phyloP scores from a whole-genome alignment of 371 early-diverging fungal species.

The Actinomucor elegans region DNA sequence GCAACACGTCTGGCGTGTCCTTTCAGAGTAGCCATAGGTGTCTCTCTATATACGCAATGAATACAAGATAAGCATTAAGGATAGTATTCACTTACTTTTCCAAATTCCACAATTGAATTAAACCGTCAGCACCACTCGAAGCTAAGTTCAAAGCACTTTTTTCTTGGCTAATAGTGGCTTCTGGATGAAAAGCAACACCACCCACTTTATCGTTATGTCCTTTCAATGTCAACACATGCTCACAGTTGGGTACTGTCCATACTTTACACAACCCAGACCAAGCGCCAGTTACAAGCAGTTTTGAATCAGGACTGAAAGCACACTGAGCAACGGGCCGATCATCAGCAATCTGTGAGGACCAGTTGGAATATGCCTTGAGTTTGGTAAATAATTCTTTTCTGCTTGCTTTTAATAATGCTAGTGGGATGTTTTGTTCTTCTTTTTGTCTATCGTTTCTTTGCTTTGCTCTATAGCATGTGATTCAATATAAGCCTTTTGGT shows the following conservation, averaged over 20 bases:
- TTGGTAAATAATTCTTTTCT: constrained; percentile 77
- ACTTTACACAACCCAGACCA: constrained; percentile 87
- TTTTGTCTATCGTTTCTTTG: constrained; percentile 68
- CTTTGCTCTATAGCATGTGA: constrained; percentile 79
- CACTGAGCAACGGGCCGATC: constrained; percentile 84
- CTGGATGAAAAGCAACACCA: constrained; percentile 89
- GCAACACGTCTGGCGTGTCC: constrained; percentile 88
- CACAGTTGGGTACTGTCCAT: constrained; percentile 82
- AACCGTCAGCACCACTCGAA: constrained; percentile 77
- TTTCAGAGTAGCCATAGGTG: constrained; percentile 73
- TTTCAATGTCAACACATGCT: constrained; percentile 53
- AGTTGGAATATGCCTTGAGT: constrained; percentile 70
- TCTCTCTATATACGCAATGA: constrained; percentile 46
- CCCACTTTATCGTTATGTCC: constrained; percentile 90
- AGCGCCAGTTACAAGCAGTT: constrained; percentile 78
- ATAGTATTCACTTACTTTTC: constrained; percentile 45
- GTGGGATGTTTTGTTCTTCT: constrained; percentile 67
- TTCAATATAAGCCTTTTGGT: no score
- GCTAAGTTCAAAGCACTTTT: constrained; percentile 74
- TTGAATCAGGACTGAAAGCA: constrained; percentile 80
- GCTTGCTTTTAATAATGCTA: constrained; percentile 71
- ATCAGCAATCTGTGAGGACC: constrained; percentile 88
- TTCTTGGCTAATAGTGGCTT: constrained; percentile 67
- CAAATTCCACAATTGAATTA: constrained; percentile 80
- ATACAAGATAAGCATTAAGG: background rate